Conservation (phyloP, 768 basidiomycete species). For the Erythrobasidium yunnanense region DNA sequence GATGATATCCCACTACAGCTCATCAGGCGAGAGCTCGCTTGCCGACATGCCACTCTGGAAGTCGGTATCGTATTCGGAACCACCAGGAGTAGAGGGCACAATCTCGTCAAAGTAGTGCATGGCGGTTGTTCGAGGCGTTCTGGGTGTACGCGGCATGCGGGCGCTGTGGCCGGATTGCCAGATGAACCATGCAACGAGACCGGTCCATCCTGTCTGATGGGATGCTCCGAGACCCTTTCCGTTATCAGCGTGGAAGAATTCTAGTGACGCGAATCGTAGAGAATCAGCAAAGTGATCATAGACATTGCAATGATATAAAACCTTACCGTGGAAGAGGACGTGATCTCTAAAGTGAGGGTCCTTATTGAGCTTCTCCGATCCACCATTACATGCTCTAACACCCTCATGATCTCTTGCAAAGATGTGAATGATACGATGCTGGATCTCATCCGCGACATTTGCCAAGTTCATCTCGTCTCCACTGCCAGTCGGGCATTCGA, state of each 20-base stretch:
- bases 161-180: slow-evolving; percentile 79
- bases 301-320: too few species aligned
- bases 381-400: slow-evolving; percentile 78
- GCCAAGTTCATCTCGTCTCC: slow-evolving; percentile 97
- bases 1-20: slow-evolving; percentile 30
- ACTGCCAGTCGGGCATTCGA: slow-evolving; percentile 88
- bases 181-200: slow-evolving; percentile 51
- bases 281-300: background rate
- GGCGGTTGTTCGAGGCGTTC: slow-evolving; percentile 57
- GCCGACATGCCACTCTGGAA: slow-evolving; percentile 18
- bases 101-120: slow-evolving; percentile 82
- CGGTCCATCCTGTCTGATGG: slow-evolving; percentile 96
- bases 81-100: slow-evolving; percentile 26
- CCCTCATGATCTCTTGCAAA: slow-evolving; percentile 71
- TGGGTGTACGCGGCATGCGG: slow-evolving; percentile 83
- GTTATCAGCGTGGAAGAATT: slow-evolving; percentile 92
- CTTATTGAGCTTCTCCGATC: slow-evolving; percentile 68
- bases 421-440: slow-evolving; percentile 97
- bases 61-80: slow-evolving; percentile 26
- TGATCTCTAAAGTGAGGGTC: slow-evolving; percentile 97
- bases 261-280: background rate
- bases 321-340: slow-evolving; percentile 72
- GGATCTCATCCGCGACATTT: slow-evolving; percentile 89
- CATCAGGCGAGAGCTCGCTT: slow-evolving; percentile 31
- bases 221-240: slow-evolving; percentile 91